Percentiles rank a stretch among this genome's conserved stretches.
phyloP scores from a whole-genome alignment of 2,329 filamentous ascomycete species.

The Stenocarpella maydis region DNA sequence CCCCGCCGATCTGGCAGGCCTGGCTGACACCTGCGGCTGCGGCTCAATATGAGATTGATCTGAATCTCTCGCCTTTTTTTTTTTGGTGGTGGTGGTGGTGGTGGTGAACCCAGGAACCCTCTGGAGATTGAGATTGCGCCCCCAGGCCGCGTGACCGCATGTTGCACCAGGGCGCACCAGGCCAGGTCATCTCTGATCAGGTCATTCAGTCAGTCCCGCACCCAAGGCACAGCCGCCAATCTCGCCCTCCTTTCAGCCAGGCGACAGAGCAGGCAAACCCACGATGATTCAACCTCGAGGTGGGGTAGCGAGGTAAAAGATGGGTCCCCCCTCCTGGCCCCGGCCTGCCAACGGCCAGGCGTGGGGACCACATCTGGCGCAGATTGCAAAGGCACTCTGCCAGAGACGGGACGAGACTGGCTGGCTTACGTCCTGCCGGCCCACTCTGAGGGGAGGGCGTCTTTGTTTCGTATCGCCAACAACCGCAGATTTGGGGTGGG shows the following conservation, averaged over 20 bases:
- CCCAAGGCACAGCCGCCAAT: background rate
- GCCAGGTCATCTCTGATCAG: background rate
- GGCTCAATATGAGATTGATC: background rate
- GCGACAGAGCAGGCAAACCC: background rate
- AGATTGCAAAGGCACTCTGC: background rate
- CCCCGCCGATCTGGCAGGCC: conserved; percentile 15
- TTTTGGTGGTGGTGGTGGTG: too few species aligned
- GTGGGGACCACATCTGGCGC: conserved; percentile 14
- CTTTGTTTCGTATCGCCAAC: conserved; percentile 16
- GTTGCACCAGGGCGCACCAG: conserved; percentile 1
- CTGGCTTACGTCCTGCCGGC: background rate
- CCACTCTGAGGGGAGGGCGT: background rate
- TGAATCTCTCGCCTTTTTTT: conserved; percentile 1
- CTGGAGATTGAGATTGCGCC: conserved; percentile 5
- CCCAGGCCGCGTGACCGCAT: conserved; percentile 8
- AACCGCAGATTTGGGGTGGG: background rate
- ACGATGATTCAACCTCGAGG: conserved; percentile 20
- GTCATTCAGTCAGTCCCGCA: background rate
- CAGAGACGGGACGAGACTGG: conserved; percentile 3
- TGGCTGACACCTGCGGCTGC: conserved; percentile 22
- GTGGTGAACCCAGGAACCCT: conserved; percentile 10
- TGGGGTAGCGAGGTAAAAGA: conserved; percentile 6
- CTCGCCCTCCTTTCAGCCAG: conserved; percentile 5
- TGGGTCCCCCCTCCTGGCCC: background rate
- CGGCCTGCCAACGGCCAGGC: background rate